Conservation (phyloP, 2,329 filamentous ascomycete genomes). For the Conoideocrella luteorostrata region DNA sequence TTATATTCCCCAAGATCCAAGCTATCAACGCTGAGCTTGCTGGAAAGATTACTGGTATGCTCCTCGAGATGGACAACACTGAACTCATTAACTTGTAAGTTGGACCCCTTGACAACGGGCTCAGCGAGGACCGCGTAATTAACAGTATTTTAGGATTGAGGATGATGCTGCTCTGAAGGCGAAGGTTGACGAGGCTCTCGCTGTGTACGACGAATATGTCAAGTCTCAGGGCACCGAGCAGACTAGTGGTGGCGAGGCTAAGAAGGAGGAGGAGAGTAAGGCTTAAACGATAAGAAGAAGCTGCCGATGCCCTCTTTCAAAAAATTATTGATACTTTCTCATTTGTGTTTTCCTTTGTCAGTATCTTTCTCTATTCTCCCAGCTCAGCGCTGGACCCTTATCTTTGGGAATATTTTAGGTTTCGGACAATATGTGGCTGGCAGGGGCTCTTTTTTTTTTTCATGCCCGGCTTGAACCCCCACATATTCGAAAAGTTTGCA, state of each 20-base stretch:
- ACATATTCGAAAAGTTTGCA: conserved; percentile 18
- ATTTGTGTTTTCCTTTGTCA: conserved; percentile 21
- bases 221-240: conserved; percentile 60
- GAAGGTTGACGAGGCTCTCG: conserved; percentile 97
- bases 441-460: conserved; percentile 3
- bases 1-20: conserved; percentile 97
- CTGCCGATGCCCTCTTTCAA: conserved; percentile 6
- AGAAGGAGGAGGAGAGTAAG: conserved; percentile 45
- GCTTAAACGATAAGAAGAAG: conserved; percentile 22
- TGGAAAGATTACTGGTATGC: conserved; percentile 99
- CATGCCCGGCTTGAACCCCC: background rate
- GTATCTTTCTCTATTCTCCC: conserved; percentile 7
- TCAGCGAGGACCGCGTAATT: no score
- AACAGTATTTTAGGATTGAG: conserved; percentile 62
- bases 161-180: conserved; percentile 82
- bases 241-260: conserved; percentile 31
- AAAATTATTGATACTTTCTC: conserved; percentile 10
- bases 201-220: conserved; percentile 97
- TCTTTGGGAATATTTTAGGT: conserved; percentile 6
- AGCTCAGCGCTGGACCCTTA: conserved; percentile 1
- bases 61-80: conserved; percentile 96
- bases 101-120: no score
- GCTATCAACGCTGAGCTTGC: conserved; percentile 90
- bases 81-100: conserved; percentile 95
- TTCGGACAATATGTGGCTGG: conserved; percentile 7